These are phyloP conservation scores for Boehmeria nivea DNA, from an alignment of 306 rosid species.

Conservation along the genomic window DNA sequence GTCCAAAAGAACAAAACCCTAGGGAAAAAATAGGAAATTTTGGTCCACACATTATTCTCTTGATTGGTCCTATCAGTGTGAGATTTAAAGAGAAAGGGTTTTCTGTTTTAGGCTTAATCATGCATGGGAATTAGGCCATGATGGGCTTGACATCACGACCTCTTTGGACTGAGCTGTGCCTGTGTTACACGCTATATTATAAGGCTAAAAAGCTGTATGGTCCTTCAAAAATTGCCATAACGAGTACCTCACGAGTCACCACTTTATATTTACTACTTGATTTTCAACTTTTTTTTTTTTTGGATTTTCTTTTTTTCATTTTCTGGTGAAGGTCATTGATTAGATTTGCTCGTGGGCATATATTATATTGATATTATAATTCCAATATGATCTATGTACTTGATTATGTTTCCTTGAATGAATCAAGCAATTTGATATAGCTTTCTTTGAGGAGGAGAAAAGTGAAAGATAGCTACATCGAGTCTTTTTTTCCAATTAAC, in stretches of 20 bases:
- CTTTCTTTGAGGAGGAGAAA: too few species aligned
- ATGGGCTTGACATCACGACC: constrained; percentile 7
- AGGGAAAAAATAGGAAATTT: too few species aligned
- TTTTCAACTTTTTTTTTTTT: not conserved
- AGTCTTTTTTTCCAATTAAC: too few species aligned
- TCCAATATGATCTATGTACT: too few species aligned
- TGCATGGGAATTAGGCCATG: not conserved
- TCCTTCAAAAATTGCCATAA: not conserved
- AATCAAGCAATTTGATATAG: too few species aligned
- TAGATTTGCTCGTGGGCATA: too few species aligned
- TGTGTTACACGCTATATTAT: not conserved
- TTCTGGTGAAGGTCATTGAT: too few species aligned
- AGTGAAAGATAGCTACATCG: too few species aligned
- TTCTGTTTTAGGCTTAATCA: not conserved
- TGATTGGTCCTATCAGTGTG: not conserved
- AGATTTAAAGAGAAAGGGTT: not conserved
- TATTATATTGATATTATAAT: too few species aligned
- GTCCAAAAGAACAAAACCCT: too few species aligned
- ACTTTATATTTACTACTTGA: not conserved
- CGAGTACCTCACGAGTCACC: not conserved
- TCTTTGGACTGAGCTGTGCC: constrained; percentile 1
- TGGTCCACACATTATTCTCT: not conserved
- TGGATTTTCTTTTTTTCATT: too few species aligned
- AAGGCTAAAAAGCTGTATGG: not conserved
- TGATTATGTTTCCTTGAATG: too few species aligned